Conservation (phyloP, 1,284 basidiomycete species). For the Hymenochaete sp. region DNA sequence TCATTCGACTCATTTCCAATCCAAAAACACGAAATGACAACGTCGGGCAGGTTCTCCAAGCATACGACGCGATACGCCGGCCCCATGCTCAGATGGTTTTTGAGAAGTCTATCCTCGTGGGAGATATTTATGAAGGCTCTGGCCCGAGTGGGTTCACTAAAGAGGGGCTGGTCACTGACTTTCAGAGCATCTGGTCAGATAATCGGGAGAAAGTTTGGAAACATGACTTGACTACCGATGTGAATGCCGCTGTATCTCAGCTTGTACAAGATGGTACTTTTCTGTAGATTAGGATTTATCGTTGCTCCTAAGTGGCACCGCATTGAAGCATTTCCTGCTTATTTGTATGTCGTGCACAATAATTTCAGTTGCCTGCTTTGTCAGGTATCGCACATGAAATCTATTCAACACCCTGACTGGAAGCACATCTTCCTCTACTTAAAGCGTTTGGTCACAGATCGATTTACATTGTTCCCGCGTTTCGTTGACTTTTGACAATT, state of each 20-base stretch:
- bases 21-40: conserved; percentile 36
- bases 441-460: no score
- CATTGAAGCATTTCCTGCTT: no score
- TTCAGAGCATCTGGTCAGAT: conserved; percentile 37
- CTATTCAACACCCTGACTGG: no score
- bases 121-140: conserved; percentile 32
- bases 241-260: conserved; percentile 23
- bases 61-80: conserved; percentile 16
- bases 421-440: no score
- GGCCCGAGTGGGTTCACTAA: conserved; percentile 24
- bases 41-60: conserved; percentile 29
- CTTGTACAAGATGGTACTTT: conserved; percentile 17
- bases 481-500: no score
- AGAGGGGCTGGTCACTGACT: conserved; percentile 24
- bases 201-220: conserved; percentile 41
- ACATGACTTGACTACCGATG: conserved; percentile 35
- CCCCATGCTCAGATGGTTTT: conserved; percentile 17
- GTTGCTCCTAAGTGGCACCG: no score
- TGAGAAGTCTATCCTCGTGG: conserved; percentile 4
- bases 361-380: no score
- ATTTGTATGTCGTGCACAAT: no score
- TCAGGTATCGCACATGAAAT: no score
- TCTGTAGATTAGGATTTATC: no score
- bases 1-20: conserved; percentile 41
- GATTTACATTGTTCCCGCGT: no score